These are phyloP conservation scores for Daldinia sp. DNA, from an alignment of 2,329 filamentous ascomycete genomes.

Conservation along the genomic window DNA sequence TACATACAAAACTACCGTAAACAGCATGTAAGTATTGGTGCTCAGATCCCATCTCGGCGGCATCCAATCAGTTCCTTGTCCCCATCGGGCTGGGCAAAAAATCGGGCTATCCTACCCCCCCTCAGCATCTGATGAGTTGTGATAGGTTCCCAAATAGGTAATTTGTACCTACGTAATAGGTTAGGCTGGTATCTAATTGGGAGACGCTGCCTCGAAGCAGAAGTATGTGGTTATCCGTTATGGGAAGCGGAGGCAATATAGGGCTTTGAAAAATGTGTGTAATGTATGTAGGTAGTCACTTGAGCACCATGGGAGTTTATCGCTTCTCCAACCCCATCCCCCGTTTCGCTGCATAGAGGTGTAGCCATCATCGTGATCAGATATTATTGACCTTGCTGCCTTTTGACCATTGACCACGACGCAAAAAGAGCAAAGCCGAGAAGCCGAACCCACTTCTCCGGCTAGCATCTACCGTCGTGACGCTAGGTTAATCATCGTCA, in stretches of 20 bases:
- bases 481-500: constrained; percentile 35
- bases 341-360: constrained; percentile 20
- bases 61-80: constrained; percentile 42
- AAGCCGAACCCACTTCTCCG: constrained; percentile 35
- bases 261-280: not conserved
- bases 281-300: constrained; percentile 22
- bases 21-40: constrained; percentile 36
- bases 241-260: constrained; percentile 5
- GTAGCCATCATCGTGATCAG: constrained; percentile 16
- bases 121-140: constrained; percentile 33
- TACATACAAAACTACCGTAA: constrained; percentile 35
- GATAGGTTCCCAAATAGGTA: constrained; percentile 35
- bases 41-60: constrained; percentile 40
- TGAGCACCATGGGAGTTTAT: constrained; percentile 29
- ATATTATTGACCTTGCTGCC: constrained; percentile 20
- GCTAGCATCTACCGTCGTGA: constrained; percentile 30
- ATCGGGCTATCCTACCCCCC: constrained; percentile 21
- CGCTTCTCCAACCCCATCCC: constrained; percentile 21
- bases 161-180: constrained; percentile 34
- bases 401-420: constrained; percentile 12
- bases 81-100: constrained; percentile 24
- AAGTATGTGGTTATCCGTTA: constrained; percentile 11
- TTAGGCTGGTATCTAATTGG: constrained; percentile 36
- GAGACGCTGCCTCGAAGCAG: constrained; percentile 33
- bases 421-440: constrained; percentile 20